These are phyloP conservation scores for Ceratocystis harringtonii DNA, from an alignment of 2,329 filamentous ascomycete genomes.

Conservation along the genomic window DNA sequence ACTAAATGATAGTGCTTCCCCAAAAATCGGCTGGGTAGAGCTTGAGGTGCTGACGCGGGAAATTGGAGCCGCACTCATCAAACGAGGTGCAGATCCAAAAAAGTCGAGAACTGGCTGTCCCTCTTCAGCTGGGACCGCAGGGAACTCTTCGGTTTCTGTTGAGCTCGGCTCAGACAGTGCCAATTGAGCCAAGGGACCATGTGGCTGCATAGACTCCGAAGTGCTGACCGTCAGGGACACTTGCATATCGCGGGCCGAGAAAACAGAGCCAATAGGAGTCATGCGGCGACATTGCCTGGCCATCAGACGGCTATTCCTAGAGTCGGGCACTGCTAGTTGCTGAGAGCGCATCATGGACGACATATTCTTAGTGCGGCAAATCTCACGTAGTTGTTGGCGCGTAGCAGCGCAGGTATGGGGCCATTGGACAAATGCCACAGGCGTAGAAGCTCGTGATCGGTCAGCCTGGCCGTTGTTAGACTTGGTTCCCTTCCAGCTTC, in stretches of 20 bases:
- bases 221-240: conserved; percentile 49
- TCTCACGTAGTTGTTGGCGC: conserved; percentile 44
- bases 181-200: conserved; percentile 46
- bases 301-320: conserved; percentile 37
- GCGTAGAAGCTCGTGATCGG: not conserved
- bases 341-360: conserved; percentile 30
- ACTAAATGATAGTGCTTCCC: conserved; percentile 5
- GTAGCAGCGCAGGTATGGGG: conserved; percentile 50
- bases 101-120: conserved; percentile 13
- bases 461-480: conserved; percentile 18
- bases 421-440: conserved; percentile 31
- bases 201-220: conserved; percentile 47
- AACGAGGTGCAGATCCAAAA: conserved; percentile 18
- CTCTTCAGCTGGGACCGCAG: conserved; percentile 4
- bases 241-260: conserved; percentile 46
- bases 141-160: conserved; percentile 7
- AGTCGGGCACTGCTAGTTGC: conserved; percentile 38
- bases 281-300: conserved; percentile 34
- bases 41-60: conserved; percentile 36
- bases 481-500: conserved; percentile 50
- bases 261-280: conserved; percentile 35
- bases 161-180: conserved; percentile 29
- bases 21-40: conserved; percentile 23
- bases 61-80: conserved; percentile 40
- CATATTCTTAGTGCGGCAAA: conserved; percentile 42